Evolutionary conservation across 441 rosid genomes (phyloP), one percentile per base, ranked within the genome.

Genomic region (Cnidoscolus chayamansa): DNA sequence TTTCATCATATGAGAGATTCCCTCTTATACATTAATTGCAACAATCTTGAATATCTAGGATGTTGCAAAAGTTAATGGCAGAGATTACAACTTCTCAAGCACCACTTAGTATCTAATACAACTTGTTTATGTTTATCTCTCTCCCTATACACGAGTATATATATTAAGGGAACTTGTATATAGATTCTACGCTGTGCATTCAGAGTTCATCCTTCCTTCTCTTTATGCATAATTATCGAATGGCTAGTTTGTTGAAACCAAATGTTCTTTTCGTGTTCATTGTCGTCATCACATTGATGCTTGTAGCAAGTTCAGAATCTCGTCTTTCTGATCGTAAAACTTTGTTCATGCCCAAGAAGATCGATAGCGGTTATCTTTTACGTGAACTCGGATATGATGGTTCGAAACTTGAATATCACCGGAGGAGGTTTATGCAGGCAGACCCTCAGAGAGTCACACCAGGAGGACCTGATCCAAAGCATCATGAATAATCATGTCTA

Each of bases 381-480:
- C 50, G 31, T 7, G 72, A 77, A 67, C 59, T 82, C 12, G 79
- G 78, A 6, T 74, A 78, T 49, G 78, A 77, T 63, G 49, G 12
- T 4, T 55, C 72, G 1, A 78, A 57, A 69, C 35, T 76, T 11
- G 43, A 62, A 31, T 32, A 49, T 30, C 20, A 66, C 4, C 16
- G 68, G 20, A 71, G 82, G 60, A 78, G 70, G 8, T 63, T 77
- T 77, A 63, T 64, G 79, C 59, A 73, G 54, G 65, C 6, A 16
- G 63, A 17, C 2, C 3, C 72, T 1, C 55, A 75, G 0, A 78
- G 86, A 64, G 5, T 72, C 4, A 63, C 86, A 0, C 87, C 87
- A 0, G 87, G 84, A 57, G 89, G 89, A 32, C 89, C 89, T 2
- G 85, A 86, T 76, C 73, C 85, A 32, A 70, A 76, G 2, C 89